Evolutionary conservation across 192 early-diverging fungal genomes (phyloP).

Genomic region (Coemansia guatemalensis): DNA sequence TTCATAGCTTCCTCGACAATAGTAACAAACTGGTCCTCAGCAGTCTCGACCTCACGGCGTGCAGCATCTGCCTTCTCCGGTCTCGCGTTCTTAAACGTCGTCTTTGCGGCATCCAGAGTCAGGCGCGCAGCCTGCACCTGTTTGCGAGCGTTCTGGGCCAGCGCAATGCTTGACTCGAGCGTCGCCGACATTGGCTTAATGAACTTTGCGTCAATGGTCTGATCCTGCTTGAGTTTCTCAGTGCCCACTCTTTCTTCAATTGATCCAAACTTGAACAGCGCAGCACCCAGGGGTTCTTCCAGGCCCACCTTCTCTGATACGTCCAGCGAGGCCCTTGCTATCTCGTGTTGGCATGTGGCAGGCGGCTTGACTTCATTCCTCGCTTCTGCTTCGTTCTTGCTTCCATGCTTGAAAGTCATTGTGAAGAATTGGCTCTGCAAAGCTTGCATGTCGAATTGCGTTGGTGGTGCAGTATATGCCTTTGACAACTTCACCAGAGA

Average conservation of each 20-base stretch:
- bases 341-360: conserved; percentile 71
- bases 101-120: conserved; percentile 84
- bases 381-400: conserved; percentile 57
- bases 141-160: conserved; percentile 83
- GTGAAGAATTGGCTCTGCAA: conserved; percentile 65
- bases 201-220: conserved; percentile 70
- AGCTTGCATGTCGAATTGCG: conserved; percentile 68
- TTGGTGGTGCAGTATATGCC: conserved; percentile 69
- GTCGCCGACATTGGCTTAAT: conserved; percentile 71
- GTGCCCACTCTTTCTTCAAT: conserved; percentile 86
- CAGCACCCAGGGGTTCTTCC: conserved; percentile 85
- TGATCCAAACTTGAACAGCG: conserved; percentile 82
- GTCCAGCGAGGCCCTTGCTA: conserved; percentile 67
- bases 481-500: conserved; percentile 73
- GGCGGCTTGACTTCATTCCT: conserved; percentile 42
- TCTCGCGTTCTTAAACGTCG: conserved; percentile 67
- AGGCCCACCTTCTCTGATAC: conserved; percentile 67
- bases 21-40: conserved; percentile 95
- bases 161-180: conserved; percentile 70
- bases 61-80: conserved; percentile 73
- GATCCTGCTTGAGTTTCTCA: conserved; percentile 73
- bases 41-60: conserved; percentile 81
- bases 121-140: conserved; percentile 82
- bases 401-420: conserved; percentile 47
- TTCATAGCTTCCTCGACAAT: conserved; percentile 94